phyloP scores from a whole-genome alignment of 805 yeast genomes.

The Wickerhamiella musiphila region DNA sequence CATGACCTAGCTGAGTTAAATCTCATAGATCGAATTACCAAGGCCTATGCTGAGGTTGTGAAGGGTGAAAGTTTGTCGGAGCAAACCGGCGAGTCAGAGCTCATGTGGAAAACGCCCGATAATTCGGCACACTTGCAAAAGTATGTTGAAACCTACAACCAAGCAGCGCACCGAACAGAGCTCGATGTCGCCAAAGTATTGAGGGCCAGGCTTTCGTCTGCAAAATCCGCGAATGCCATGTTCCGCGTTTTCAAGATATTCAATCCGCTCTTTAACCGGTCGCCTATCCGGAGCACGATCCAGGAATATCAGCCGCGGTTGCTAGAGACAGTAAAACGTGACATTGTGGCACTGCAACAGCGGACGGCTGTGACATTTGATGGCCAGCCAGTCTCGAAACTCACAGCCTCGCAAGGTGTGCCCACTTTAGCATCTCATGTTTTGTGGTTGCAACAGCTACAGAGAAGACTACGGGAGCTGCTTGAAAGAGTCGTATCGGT shows the following conservation, averaged over 20 bases:
- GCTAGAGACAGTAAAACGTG: slow-evolving; percentile 31
- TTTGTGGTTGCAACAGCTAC: slow-evolving; percentile 37
- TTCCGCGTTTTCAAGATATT: slow-evolving; percentile 34
- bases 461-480: slow-evolving; percentile 27
- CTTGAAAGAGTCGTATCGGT: slow-evolving; percentile 31
- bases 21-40: slow-evolving; percentile 22
- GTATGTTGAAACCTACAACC: slow-evolving; percentile 28
- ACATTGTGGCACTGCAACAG: slow-evolving; percentile 28
- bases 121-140: slow-evolving; percentile 27
- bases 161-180: slow-evolving; percentile 30
- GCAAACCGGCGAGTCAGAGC: slow-evolving; percentile 19
- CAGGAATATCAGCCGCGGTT: slow-evolving; percentile 41
- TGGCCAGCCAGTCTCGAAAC: slow-evolving; percentile 18
- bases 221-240: slow-evolving; percentile 28
- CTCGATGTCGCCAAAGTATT: slow-evolving; percentile 27
- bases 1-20: slow-evolving; percentile 13
- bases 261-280: slow-evolving; percentile 32
- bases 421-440: slow-evolving; percentile 32
- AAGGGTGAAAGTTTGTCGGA: slow-evolving; percentile 22
- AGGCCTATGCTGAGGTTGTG: slow-evolving; percentile 28
- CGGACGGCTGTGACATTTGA: slow-evolving; percentile 23
- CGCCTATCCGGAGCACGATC: slow-evolving; percentile 38
- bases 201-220: slow-evolving; percentile 24
- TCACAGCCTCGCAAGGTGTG: slow-evolving; percentile 26
- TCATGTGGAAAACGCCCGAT: slow-evolving; percentile 28